Evolutionary conservation across 805 yeast genomes (phyloP).

Genomic region (Starmera pachycereana): DNA sequence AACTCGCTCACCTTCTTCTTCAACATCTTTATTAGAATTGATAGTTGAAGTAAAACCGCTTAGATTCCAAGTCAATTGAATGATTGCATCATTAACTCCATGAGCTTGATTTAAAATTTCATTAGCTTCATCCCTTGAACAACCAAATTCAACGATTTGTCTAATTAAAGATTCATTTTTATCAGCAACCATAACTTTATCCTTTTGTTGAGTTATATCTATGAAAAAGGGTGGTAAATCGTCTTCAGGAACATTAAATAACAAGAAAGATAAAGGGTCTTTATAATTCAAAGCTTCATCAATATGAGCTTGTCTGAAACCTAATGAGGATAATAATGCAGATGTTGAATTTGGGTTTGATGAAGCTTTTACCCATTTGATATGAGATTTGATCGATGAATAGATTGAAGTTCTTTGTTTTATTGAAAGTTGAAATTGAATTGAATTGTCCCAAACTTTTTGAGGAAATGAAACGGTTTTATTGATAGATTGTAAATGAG

Average conservation of each 20-base stretch:
- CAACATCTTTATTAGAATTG: constrained; percentile 1
- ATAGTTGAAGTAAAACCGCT: constrained; percentile 11
- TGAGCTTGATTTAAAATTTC: constrained; percentile 32
- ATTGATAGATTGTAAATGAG: constrained; percentile 6
- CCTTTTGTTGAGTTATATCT: constrained; percentile 39
- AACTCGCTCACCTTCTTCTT: constrained; percentile 20
- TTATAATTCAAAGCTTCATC: constrained; percentile 58
- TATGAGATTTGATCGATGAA: constrained; percentile 42
- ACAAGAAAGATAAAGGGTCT: constrained; percentile 38
- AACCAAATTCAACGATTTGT: constrained; percentile 57
- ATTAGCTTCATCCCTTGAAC: constrained; percentile 52
- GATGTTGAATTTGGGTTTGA: constrained; percentile 7
- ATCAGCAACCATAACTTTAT: constrained; percentile 34
- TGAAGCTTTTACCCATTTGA: constrained; percentile 35
- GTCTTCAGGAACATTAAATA: constrained; percentile 89
- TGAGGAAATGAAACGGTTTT: constrained; percentile 24
- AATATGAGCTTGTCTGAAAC: constrained; percentile 63
- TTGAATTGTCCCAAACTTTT: constrained; percentile 64
- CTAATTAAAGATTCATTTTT: constrained; percentile 45
- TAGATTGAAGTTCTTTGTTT: constrained; percentile 57
- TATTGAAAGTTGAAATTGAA: constrained; percentile 57
- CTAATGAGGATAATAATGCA: constrained; percentile 32
- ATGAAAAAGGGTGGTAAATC: constrained; percentile 64
- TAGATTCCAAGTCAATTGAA: constrained; percentile 33
- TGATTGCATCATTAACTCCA: constrained; percentile 42